Evolutionary conservation across 768 basidiomycete species (phyloP).

Genomic region (Cytidiella melzeri): DNA sequence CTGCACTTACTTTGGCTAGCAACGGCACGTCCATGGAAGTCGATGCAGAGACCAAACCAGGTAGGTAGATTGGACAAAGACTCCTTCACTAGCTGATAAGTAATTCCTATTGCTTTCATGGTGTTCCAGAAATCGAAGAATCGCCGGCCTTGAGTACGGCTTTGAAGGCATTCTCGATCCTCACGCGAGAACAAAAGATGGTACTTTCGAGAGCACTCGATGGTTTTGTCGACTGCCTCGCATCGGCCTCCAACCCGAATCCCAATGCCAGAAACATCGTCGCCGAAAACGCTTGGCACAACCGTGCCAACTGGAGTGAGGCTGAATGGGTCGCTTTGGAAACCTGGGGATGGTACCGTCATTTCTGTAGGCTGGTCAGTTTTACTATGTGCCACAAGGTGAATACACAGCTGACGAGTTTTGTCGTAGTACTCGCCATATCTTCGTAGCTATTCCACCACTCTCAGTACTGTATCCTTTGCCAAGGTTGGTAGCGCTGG

Average conservation of each 20-base stretch:
- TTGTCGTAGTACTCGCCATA: conserved; percentile 67
- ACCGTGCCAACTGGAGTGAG: conserved; percentile 60
- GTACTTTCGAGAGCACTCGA: conserved; percentile 69
- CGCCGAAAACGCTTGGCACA: conserved; percentile 62
- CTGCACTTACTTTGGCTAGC: conserved; percentile 68
- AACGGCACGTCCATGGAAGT: conserved; percentile 51
- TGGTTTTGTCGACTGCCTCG: conserved; percentile 66
- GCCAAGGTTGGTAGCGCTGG: conserved; percentile 50
- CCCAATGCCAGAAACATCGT: conserved; percentile 51
- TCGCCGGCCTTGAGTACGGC: conserved; percentile 66
- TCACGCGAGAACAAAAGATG: conserved; percentile 71
- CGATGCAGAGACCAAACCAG: conserved; percentile 66
- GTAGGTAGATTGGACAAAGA: too few relatives aligned
- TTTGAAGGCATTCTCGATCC: conserved; percentile 66
- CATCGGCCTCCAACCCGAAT: conserved; percentile 40
- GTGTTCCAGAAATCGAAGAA: conserved; percentile 49
- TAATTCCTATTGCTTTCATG: too few relatives aligned
- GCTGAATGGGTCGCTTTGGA: conserved; percentile 83
- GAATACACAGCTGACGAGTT: not conserved
- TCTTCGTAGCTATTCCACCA: conserved; percentile 66
- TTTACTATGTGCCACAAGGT: conserved; percentile 6
- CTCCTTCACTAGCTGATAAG: too few relatives aligned
- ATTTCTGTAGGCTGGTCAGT: conserved; percentile 77
- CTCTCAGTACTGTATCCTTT: conserved; percentile 65
- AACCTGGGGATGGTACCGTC: conserved; percentile 88